These are phyloP conservation scores for Rubroshorea leprosula DNA, from an alignment of 345 rosid species.

Conservation along the genomic window DNA sequence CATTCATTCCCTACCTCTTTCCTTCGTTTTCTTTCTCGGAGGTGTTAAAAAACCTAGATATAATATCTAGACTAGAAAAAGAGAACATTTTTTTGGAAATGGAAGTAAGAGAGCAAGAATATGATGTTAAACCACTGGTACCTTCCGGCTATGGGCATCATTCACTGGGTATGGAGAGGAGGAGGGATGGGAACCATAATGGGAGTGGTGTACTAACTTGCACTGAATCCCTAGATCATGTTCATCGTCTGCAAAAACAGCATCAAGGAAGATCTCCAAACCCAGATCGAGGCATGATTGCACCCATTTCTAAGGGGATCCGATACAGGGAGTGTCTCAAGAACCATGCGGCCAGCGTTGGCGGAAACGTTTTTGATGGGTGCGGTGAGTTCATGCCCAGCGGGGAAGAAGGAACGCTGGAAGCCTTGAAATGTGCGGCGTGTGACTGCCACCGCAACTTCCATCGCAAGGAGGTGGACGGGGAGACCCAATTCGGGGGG, in stretches of 20 bases:
- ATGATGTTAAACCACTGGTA: constrained; percentile 28
- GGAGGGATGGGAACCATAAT: constrained; percentile 45
- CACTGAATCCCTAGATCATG: constrained; percentile 76
- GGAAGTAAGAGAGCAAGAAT: constrained; percentile 43
- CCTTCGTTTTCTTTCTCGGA: no score
- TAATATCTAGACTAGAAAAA: no score
- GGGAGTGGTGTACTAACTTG: constrained; percentile 34
- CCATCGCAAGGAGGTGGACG: constrained; percentile 71
- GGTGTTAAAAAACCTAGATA: no score
- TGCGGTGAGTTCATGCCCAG: constrained; percentile 99
- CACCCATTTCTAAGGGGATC: background rate
- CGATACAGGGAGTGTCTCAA: constrained; percentile 83
- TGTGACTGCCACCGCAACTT: constrained; percentile 96
- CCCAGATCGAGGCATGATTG: constrained; percentile 31
- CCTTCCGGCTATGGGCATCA: constrained; percentile 24
- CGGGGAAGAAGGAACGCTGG: constrained; percentile 76
- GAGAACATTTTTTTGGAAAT: no score
- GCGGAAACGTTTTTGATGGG: constrained; percentile 81
- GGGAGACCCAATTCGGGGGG: constrained; percentile 33
- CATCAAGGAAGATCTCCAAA: constrained; percentile 27
- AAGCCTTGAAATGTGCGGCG: constrained; percentile 87
- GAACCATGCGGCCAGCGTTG: constrained; percentile 86
- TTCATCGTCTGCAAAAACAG: constrained; percentile 20
- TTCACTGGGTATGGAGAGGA: constrained; percentile 24
- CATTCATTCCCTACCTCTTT: no score